A percentile compares a stretch with the other conserved stretches of the same genome.
Evolutionary conservation across 495 filamentous ascomycete species (phyloP).

Genomic region (Podospora comata): DNA sequence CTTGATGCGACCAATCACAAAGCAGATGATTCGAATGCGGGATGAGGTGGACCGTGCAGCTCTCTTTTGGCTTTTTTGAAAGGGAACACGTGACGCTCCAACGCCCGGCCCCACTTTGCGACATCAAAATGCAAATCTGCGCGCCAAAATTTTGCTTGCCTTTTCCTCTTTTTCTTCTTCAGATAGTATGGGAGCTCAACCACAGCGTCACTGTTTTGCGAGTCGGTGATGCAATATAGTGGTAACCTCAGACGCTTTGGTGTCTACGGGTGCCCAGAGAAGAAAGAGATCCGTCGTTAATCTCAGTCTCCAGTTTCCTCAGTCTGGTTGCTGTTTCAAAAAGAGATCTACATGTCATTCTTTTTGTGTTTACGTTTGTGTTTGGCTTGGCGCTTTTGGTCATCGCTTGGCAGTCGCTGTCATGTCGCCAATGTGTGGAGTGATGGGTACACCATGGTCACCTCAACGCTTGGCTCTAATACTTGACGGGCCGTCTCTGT

Average conservation of each 20-base stretch:
- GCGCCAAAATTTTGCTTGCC: slow-evolving; percentile 19
- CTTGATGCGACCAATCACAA: slow-evolving; percentile 30
- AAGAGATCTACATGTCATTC: slow-evolving; percentile 53
- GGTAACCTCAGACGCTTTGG: slow-evolving; percentile 37
- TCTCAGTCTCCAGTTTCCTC: slow-evolving; percentile 50
- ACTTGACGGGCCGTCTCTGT: too few relatives aligned
- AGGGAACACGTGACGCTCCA: slow-evolving; percentile 13
- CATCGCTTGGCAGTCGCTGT: too few relatives aligned
- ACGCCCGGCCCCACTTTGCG: background rate
- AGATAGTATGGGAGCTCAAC: slow-evolving; percentile 50
- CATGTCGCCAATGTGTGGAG: too few relatives aligned
- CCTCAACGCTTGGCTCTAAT: too few relatives aligned
- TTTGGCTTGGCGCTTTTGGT: too few relatives aligned
- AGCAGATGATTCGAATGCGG: slow-evolving; percentile 28
- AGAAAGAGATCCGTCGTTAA: slow-evolving; percentile 59
- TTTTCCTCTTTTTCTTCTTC: slow-evolving; percentile 39
- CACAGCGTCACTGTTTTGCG: slow-evolving; percentile 35
- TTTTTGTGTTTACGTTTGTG: background rate
- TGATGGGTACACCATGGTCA: too few relatives aligned
- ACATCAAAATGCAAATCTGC: background rate
- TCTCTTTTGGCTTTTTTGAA: background rate
- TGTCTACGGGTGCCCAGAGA: slow-evolving; percentile 43
- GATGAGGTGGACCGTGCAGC: slow-evolving; percentile 12
- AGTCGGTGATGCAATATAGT: slow-evolving; percentile 35
- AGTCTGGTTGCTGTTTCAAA: slow-evolving; percentile 56